These are phyloP conservation scores for Ogataea pini DNA, from an alignment of 805 yeast genomes.

Conservation along the genomic window DNA sequence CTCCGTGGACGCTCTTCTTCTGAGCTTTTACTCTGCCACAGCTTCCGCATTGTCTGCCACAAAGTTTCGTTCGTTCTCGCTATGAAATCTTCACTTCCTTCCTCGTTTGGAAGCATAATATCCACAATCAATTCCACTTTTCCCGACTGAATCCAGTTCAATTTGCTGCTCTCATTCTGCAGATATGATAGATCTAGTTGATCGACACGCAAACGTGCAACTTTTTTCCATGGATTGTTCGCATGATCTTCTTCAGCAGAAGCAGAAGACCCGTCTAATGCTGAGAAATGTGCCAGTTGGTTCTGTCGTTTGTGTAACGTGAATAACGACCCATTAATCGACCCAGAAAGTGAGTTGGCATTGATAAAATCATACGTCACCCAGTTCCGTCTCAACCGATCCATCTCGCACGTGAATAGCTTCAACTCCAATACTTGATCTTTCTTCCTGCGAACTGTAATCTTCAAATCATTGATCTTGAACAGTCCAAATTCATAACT, in stretches of 20 bases:
- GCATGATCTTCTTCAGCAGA: slow-evolving; percentile 29
- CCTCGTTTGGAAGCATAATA: slow-evolving; percentile 63
- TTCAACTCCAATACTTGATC: slow-evolving; percentile 47
- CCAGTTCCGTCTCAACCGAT: slow-evolving; percentile 58
- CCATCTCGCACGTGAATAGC: slow-evolving; percentile 66
- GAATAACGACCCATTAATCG: slow-evolving; percentile 72
- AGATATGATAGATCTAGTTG: slow-evolving; percentile 36
- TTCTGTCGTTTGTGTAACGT: slow-evolving; percentile 75
- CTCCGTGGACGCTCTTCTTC: slow-evolving; percentile 2
- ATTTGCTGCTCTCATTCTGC: slow-evolving; percentile 40
- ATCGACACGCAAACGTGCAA: slow-evolving; percentile 47
- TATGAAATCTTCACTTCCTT: slow-evolving; percentile 27
- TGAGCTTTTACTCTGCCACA: background rate
- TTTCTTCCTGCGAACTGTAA: slow-evolving; percentile 28
- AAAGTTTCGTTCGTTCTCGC: slow-evolving; percentile 10
- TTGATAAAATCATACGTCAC: slow-evolving; percentile 65
- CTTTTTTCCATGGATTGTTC: slow-evolving; percentile 47
- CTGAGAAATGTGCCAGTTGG: slow-evolving; percentile 47
- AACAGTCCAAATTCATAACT: slow-evolving; percentile 43
- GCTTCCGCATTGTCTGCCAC: slow-evolving; percentile 4
- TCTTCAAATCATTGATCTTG: slow-evolving; percentile 52
- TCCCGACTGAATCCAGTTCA: slow-evolving; percentile 74
- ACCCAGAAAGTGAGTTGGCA: slow-evolving; percentile 70
- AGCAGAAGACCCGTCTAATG: slow-evolving; percentile 21
- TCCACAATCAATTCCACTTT: slow-evolving; percentile 71